phyloP scores from a whole-genome alignment of 768 basidiomycete genomes.

The Leccinum boreale region DNA sequence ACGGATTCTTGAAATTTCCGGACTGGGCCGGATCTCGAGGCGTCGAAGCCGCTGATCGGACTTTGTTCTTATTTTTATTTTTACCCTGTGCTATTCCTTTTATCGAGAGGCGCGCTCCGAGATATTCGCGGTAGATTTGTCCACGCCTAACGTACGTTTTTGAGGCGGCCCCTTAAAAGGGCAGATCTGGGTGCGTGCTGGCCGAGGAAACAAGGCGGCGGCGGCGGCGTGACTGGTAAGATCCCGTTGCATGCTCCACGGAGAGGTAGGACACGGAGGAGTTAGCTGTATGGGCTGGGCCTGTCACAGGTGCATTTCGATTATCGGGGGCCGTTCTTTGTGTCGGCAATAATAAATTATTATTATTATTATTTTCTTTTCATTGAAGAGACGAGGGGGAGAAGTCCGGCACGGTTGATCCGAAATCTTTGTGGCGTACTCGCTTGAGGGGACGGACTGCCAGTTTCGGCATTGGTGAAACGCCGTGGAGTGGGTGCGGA shows the following conservation, averaged over 20 bases:
- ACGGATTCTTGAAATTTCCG: constrained; percentile 18
- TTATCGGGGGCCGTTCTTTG: background rate
- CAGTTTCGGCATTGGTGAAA: constrained; percentile 12
- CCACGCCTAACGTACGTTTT: constrained; percentile 4
- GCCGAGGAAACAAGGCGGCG: constrained; percentile 10
- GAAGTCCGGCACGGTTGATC: background rate
- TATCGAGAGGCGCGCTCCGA: constrained; percentile 14
- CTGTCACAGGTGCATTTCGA: background rate
- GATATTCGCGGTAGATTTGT: constrained; percentile 18
- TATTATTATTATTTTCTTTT: background rate
- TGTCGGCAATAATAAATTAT: background rate
- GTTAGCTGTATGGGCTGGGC: background rate
- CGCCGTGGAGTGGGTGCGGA: constrained; percentile 2
- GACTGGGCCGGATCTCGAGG: constrained; percentile 16
- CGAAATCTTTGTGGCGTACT: background rate
- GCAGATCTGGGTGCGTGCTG: background rate
- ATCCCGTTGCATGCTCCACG: background rate
- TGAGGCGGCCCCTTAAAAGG: background rate
- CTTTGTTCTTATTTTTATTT: background rate
- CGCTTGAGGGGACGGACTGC: background rate
- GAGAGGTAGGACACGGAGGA: background rate
- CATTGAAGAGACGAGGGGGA: background rate
- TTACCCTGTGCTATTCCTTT: constrained; percentile 3
- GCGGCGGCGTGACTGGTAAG: background rate
- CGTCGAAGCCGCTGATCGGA: constrained; percentile 20